Evolutionary conservation across 176 grass and related monocot species (phyloP).

Genomic region (Ensete glaucum): DNA sequence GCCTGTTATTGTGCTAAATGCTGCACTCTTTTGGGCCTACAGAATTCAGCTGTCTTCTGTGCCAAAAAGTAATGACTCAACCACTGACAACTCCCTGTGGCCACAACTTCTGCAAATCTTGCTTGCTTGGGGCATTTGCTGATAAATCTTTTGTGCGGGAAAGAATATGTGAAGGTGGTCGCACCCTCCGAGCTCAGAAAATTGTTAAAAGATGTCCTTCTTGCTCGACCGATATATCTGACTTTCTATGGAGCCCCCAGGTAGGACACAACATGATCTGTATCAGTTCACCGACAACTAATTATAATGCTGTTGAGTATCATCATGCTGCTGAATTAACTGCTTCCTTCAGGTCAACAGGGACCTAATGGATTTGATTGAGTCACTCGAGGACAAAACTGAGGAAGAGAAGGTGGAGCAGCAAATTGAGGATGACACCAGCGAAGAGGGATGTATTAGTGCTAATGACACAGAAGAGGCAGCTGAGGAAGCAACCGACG

Average conservation of each 20-base stretch:
- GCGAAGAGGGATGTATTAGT: conserved; percentile 11
- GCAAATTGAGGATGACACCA: conserved; percentile 11
- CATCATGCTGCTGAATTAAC: conserved; percentile 1
- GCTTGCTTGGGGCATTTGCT: conserved; percentile 56
- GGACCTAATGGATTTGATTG: conserved; percentile 73
- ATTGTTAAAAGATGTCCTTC: conserved; percentile 80
- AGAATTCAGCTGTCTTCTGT: conserved; percentile 85
- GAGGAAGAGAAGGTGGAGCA: conserved; percentile 28
- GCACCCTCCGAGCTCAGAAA: conserved; percentile 66
- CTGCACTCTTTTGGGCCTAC: conserved; percentile 17
- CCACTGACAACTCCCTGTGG: conserved; percentile 80
- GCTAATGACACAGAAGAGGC: neutral
- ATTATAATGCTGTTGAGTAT: neutral
- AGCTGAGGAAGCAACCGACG: neutral
- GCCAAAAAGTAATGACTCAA: conserved; percentile 45
- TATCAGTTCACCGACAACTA: neutral
- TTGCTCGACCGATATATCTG: conserved; percentile 73
- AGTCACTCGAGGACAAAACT: conserved; percentile 34
- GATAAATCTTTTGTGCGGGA: conserved; percentile 57
- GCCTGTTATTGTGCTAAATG: neutral
- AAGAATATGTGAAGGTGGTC: conserved; percentile 53
- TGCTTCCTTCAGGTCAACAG: conserved; percentile 61
- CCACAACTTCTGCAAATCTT: conserved; percentile 88
- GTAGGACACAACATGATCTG: conserved; percentile 22
- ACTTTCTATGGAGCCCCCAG: conserved; percentile 74